Evolutionary conservation across 768 basidiomycete genomes (phyloP).

Genomic region (Panaeolus cyanescens): DNA sequence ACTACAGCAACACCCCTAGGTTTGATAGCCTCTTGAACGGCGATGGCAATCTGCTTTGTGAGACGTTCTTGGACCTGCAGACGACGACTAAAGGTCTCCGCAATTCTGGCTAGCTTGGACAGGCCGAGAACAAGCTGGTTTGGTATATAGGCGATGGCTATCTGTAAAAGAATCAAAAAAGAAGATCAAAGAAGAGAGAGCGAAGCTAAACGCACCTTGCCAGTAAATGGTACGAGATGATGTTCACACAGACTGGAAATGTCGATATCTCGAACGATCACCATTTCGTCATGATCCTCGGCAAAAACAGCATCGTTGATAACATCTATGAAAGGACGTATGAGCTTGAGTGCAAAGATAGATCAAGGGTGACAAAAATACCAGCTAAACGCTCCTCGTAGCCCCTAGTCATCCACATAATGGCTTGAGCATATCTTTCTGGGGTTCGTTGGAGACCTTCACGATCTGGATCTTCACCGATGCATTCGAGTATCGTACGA

Average conservation of each 20-base stretch:
- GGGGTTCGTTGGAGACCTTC: constrained; percentile 93
- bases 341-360: constrained; percentile 8
- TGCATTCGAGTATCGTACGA: constrained; percentile 91
- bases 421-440: constrained; percentile 92
- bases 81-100: constrained; percentile 94
- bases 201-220: constrained; percentile 72
- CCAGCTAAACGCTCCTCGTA: constrained; percentile 95
- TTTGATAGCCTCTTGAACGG: constrained; percentile 98
- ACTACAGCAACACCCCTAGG: constrained; percentile 98
- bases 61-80: constrained; percentile 97
- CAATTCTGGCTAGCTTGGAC: constrained; percentile 95
- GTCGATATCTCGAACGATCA: constrained; percentile 96
- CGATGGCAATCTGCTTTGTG: constrained; percentile 96
- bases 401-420: constrained; percentile 99
- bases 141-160: constrained; percentile 98
- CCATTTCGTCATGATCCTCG: constrained; percentile 99
- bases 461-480: constrained; percentile 96
- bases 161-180: constrained; percentile 45
- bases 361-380: constrained; percentile 28
- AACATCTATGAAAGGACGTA: constrained; percentile 65
- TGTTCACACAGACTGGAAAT: constrained; percentile 98
- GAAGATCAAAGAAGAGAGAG: constrained; percentile 12
- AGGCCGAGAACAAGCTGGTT: constrained; percentile 92
- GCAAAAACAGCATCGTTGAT: constrained; percentile 98
- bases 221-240: constrained; percentile 96